Evolutionary conservation across 495 filamentous ascomycete species (phyloP), one percentile per base, ranked within the genome.

Genomic region (Umbilicaria muhlenbergii): DNA sequence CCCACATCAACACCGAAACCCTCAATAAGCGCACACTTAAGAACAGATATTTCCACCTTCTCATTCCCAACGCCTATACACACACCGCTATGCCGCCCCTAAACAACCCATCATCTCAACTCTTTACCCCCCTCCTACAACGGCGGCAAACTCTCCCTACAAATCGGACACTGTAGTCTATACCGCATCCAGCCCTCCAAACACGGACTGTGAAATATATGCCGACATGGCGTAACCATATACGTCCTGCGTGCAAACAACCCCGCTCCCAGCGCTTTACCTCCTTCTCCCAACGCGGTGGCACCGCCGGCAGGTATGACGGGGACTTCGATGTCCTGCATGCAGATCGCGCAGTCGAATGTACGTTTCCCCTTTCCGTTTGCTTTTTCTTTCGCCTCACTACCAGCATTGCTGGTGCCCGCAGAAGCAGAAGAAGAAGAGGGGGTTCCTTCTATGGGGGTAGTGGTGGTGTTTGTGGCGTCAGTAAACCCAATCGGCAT

Each of bases 101-200:
- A 10, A 3, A 21, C 24, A 28, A 28, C 24, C 24, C 24, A 5
- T 2, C 19, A 1, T 6, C 24, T 1, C 5, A 28, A 28, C 24
- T 6, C 24, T 1, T 1, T 6, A 28, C 24, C 5, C 24, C 24
- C 7, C 47, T 24, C 38, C 57, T 70, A 94, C 56, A 94, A 63
- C 43, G 87, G 83, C 43, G 86, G 86, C 50, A 94, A 61, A 49
- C 77, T 75, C 64, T 95, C 89, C 53, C 91, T 74, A 64, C 91
- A 98, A 51, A 94, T 94, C 5, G 91, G 91, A 68, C 91, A 98
- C 62, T 91, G 84, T 55, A 98, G 59, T 43, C 91, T 66, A 56
- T 88, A 85, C 53, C 80, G 72, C 82, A 95, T 92, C 91, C 91
- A 96, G 32, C 86, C 88, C 60, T 96, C 88, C 54, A 98, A 66